Percentiles rank a stretch among this genome's conserved stretches.
Evolutionary conservation across 2,329 filamentous ascomycete genomes (phyloP).

Genomic region (Epichloe bromicola): DNA sequence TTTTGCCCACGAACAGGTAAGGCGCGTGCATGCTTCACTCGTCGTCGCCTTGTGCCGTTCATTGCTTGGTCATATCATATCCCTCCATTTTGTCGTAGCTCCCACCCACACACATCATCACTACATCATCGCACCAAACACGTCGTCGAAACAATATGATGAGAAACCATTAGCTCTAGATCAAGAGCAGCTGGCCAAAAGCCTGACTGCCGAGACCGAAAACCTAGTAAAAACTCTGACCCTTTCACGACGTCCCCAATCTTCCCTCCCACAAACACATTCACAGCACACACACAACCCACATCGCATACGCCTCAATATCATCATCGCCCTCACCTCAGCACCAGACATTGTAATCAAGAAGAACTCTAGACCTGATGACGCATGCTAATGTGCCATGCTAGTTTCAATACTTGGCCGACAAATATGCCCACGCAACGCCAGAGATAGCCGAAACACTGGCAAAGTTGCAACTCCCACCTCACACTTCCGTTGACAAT

Average conservation of each 20-base stretch:
- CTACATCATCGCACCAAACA: slow-evolving; percentile 5
- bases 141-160: slow-evolving; percentile 21
- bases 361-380: neutral
- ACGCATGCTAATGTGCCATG: slow-evolving; percentile 13
- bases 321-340: neutral
- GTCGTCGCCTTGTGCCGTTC: neutral
- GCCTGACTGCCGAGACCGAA: slow-evolving; percentile 44
- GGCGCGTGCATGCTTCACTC: slow-evolving; percentile 12
- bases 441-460: slow-evolving; percentile 54
- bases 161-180: slow-evolving; percentile 64
- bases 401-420: slow-evolving; percentile 51
- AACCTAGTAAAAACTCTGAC: slow-evolving; percentile 23
- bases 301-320: neutral
- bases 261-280: neutral
- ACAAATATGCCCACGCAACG: slow-evolving; percentile 53
- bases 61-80: neutral
- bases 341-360: neutral
- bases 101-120: neutral
- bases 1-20: slow-evolving; percentile 54
- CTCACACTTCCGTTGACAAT: slow-evolving; percentile 35
- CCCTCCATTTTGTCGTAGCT: slow-evolving; percentile 1
- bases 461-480: slow-evolving; percentile 52
- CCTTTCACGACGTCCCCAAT: slow-evolving; percentile 9
- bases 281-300: neutral
- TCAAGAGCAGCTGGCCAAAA: slow-evolving; percentile 51